Percentiles rank a stretch among this genome's conserved stretches.
These are phyloP conservation scores for Gnetum montanum DNA, from an alignment of 75 land plant genomes.

Conservation along the genomic window DNA sequence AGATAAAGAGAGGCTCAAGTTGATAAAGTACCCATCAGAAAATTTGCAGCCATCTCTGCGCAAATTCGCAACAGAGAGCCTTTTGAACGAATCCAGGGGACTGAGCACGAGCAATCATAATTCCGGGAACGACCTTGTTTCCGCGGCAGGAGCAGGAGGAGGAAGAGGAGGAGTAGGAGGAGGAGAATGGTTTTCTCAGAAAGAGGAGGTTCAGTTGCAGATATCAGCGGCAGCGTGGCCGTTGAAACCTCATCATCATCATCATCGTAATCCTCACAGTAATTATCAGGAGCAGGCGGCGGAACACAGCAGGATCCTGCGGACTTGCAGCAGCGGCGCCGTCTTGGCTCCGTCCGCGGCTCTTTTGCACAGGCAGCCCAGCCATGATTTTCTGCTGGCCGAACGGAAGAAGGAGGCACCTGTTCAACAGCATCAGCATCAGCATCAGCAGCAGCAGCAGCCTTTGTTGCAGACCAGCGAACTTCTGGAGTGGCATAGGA, in stretches of 20 bases:
- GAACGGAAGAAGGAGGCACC: too few relatives aligned
- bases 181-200: too few relatives aligned
- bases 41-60: conserved; percentile 5
- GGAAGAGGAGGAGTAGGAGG: too few relatives aligned
- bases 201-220: too few relatives aligned
- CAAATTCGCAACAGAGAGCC: conserved; percentile 2
- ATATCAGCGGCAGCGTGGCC: too few relatives aligned
- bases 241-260: too few relatives aligned
- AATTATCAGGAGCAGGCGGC: too few relatives aligned
- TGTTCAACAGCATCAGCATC: too few relatives aligned
- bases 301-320: neutral
- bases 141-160: too few relatives aligned
- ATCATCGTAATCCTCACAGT: too few relatives aligned
- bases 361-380: conserved; percentile 1
- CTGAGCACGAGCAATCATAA: too few relatives aligned
- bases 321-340: conserved; percentile 1
- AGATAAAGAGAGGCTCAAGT: neutral
- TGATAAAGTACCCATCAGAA: conserved; percentile 3
- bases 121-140: too few relatives aligned
- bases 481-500: neutral
- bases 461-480: conserved; percentile 1
- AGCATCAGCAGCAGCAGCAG: neutral
- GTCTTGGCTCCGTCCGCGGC: neutral
- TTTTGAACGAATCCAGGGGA: conserved; percentile 1
- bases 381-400: neutral